Conservation (phyloP, 1,284 basidiomycete genomes). For the Exsudoporus floridanus region DNA sequence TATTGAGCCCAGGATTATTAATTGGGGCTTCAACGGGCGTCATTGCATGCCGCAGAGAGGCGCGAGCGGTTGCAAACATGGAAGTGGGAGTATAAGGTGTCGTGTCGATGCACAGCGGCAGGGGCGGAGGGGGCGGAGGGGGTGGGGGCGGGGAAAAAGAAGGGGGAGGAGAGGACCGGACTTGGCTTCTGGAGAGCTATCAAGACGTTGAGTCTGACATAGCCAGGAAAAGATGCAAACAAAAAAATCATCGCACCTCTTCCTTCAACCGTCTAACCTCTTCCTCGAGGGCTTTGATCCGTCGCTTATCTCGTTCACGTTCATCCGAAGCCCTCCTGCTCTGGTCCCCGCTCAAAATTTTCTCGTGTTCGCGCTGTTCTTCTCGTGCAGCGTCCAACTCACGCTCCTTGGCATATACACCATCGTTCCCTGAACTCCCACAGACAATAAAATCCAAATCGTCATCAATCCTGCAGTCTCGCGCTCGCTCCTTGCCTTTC, state of each 20-base stretch:
- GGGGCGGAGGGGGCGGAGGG: conserved; percentile 50
- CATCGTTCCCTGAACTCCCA: conserved; percentile 45
- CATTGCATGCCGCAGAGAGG: conserved; percentile 58
- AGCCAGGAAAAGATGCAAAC: neutral
- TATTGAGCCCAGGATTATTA: conserved; percentile 40
- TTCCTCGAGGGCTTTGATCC: conserved; percentile 63
- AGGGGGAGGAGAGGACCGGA: conserved; percentile 19
- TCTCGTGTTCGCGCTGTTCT: conserved; percentile 45
- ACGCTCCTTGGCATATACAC: conserved; percentile 56
- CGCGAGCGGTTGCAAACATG: conserved; percentile 58
- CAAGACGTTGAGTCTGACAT: conserved; percentile 1
- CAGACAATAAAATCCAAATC: conserved; percentile 28
- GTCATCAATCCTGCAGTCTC: conserved; percentile 14
- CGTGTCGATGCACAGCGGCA: conserved; percentile 36
- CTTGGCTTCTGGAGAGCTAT: conserved; percentile 47
- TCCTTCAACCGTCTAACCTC: conserved; percentile 61
- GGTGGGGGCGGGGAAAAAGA: conserved; percentile 39
- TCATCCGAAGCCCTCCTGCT: conserved; percentile 39
- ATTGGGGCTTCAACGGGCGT: conserved; percentile 64
- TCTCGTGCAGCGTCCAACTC: conserved; percentile 56
- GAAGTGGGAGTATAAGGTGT: conserved; percentile 35
- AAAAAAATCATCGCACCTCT: conserved; percentile 48
- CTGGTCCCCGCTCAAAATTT: conserved; percentile 17
- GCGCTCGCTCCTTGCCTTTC: conserved; percentile 56
- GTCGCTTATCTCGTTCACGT: conserved; percentile 55